Percentiles rank a stretch among this genome's conserved stretches.
Conservation (phyloP, 1,284 basidiomycete species). For the Phaffia rhodozyma region DNA sequence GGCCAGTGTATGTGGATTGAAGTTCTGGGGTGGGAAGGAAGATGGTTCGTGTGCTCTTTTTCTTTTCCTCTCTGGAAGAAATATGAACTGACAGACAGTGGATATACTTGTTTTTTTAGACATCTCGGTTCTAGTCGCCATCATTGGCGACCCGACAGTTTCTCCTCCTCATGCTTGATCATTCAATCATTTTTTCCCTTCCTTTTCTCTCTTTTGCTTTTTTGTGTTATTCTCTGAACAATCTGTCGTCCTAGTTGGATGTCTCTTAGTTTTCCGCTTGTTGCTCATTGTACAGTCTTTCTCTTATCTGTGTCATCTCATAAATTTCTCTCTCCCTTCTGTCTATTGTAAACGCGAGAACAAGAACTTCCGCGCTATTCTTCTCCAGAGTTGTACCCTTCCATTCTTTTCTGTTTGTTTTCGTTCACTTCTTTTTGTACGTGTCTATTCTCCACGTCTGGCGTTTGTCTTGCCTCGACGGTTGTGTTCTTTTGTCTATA, state of each 20-base stretch:
- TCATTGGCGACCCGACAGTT: constrained; percentile 6
- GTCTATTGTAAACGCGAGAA: background rate
- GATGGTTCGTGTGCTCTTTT: constrained; percentile 24
- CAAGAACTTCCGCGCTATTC: too few species aligned
- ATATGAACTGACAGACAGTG: constrained; percentile 5
- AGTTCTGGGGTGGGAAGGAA: constrained; percentile 37
- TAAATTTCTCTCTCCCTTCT: background rate
- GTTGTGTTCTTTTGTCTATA: too few species aligned
- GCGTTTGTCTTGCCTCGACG: too few species aligned
- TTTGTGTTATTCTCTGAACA: background rate
- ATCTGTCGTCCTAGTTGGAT: background rate
- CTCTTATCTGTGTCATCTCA: background rate
- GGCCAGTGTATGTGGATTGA: constrained; percentile 44
- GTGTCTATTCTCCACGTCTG: too few species aligned
- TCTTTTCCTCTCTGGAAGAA: background rate
- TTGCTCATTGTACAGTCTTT: too few species aligned
- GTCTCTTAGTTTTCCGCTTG: background rate
- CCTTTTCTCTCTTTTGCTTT: background rate
- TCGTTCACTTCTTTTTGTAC: too few species aligned
- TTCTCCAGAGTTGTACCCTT: too few species aligned
- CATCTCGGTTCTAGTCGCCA: constrained; percentile 32
- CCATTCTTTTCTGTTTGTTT: too few species aligned
- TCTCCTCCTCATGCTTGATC: background rate
- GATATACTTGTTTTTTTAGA: constrained; percentile 22
- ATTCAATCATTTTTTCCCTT: background rate